Conservation (phyloP, 2,329 filamentous ascomycete genomes). For the Stagonosporopsis chrysanthemi region DNA sequence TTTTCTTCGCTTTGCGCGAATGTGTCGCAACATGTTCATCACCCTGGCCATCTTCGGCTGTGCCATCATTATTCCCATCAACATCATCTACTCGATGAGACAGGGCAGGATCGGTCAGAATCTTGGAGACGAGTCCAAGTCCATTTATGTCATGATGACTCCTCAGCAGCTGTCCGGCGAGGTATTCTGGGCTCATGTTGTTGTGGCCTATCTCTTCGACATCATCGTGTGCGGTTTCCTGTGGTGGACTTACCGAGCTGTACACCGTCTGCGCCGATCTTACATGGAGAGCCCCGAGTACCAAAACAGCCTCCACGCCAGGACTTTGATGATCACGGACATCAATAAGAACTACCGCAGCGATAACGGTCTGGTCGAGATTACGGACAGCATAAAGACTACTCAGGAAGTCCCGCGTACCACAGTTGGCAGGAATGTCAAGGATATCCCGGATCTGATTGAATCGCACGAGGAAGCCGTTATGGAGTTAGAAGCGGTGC, state of each 20-base stretch:
- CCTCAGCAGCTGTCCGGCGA: slow-evolving; percentile 58
- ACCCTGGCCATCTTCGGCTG: slow-evolving; percentile 76
- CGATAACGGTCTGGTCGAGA: slow-evolving; percentile 85
- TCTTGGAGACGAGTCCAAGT: slow-evolving; percentile 13
- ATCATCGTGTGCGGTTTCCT: slow-evolving; percentile 79
- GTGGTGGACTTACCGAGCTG: slow-evolving; percentile 86
- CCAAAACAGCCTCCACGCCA: slow-evolving; percentile 82
- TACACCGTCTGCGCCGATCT: slow-evolving; percentile 72
- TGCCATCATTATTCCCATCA: slow-evolving; percentile 80
- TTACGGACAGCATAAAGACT: slow-evolving; percentile 82
- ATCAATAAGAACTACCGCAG: slow-evolving; percentile 78
- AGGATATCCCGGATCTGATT: slow-evolving; percentile 84
- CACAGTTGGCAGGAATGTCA: slow-evolving; percentile 89
- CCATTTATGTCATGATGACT: slow-evolving; percentile 40
- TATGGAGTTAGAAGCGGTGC: slow-evolving; percentile 78
- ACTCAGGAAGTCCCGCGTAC: slow-evolving; percentile 80
- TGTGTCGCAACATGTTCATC: slow-evolving; percentile 91
- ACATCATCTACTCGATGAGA: slow-evolving; percentile 56
- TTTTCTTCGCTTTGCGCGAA: slow-evolving; percentile 85
- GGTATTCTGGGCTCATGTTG: slow-evolving; percentile 66
- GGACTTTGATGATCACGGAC: slow-evolving; percentile 75
- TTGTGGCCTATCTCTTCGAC: slow-evolving; percentile 71
- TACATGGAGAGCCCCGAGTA: slow-evolving; percentile 91
- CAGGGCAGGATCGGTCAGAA: slow-evolving; percentile 21
- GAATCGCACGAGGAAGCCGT: slow-evolving; percentile 83